Conservation (phyloP, 768 basidiomycete genomes). For the Amanita pallidorosea region DNA sequence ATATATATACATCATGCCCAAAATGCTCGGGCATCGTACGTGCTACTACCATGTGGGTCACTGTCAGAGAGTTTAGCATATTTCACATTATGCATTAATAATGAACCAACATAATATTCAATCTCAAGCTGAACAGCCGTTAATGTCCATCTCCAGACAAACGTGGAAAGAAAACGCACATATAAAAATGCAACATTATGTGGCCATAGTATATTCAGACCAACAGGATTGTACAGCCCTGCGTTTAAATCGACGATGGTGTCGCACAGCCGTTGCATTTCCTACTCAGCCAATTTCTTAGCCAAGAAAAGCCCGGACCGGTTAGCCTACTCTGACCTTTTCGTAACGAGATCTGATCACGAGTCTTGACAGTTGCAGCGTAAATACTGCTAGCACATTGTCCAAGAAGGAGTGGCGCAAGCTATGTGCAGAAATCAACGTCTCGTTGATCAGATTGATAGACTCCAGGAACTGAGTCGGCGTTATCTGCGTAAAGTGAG, state of each 20-base stretch:
- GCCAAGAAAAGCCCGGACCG: not conserved
- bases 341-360: conserved; percentile 70
- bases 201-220: conserved; percentile 84
- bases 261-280: conserved; percentile 57
- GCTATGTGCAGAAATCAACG: conserved; percentile 81
- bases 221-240: conserved; percentile 72
- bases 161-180: conserved; percentile 42
- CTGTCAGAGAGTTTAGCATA: not conserved
- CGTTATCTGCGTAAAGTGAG: conserved; percentile 49
- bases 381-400: conserved; percentile 69
- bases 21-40: too few species aligned
- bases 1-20: too few species aligned
- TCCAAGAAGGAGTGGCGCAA: conserved; percentile 61
- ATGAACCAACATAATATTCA: conserved; percentile 75
- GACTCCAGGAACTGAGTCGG: conserved; percentile 86
- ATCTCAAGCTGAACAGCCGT: conserved; percentile 65
- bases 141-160: not conserved
- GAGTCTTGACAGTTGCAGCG: conserved; percentile 70
- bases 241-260: conserved; percentile 62
- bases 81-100: conserved; percentile 5
- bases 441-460: conserved; percentile 83
- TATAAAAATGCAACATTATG: conserved; percentile 80
- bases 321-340: conserved; percentile 36
- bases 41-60: not conserved
- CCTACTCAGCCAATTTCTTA: conserved; percentile 30